Evolutionary conservation across 2,329 filamentous ascomycete species (phyloP).

Genomic region (Alternaria alternata): DNA sequence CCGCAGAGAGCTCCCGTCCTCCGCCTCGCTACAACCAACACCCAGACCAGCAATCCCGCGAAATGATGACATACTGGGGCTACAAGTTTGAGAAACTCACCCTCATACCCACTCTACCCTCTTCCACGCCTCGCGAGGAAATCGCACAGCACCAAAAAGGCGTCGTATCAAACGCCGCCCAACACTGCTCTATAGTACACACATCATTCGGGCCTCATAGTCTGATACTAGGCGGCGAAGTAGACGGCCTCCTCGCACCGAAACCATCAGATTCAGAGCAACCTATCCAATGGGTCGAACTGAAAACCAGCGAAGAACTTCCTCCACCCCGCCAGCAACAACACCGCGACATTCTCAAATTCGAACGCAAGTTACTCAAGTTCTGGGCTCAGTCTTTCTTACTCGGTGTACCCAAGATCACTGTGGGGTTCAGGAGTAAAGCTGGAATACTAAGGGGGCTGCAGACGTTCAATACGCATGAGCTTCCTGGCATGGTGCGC

Average conservation of each 20-base stretch:
- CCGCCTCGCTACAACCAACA: slow-evolving; percentile 45
- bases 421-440: slow-evolving; percentile 84
- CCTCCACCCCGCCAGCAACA: slow-evolving; percentile 53
- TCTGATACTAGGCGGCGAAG: slow-evolving; percentile 88
- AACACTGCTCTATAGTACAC: slow-evolving; percentile 93
- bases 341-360: slow-evolving; percentile 74
- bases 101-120: slow-evolving; percentile 80
- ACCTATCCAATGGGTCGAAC: slow-evolving; percentile 87
- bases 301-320: slow-evolving; percentile 87
- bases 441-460: slow-evolving; percentile 75
- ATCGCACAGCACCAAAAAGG: slow-evolving; percentile 79
- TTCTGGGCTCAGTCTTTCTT: slow-evolving; percentile 98
- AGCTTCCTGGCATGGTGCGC: slow-evolving; percentile 79
- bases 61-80: slow-evolving; percentile 94
- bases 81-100: slow-evolving; percentile 96
- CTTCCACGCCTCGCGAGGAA: slow-evolving; percentile 75
- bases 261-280: slow-evolving; percentile 27
- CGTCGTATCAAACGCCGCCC: slow-evolving; percentile 85
- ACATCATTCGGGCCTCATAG: slow-evolving; percentile 81
- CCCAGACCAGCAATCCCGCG: slow-evolving; percentile 68
- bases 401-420: slow-evolving; percentile 88
- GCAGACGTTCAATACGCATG: slow-evolving; percentile 81
- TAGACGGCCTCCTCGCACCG: slow-evolving; percentile 71
- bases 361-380: slow-evolving; percentile 89
- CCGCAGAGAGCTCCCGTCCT: slow-evolving; percentile 50